Evolutionary conservation across 2,329 filamentous ascomycete species (phyloP), one percentile per base, ranked within the genome.

Genomic region (Hymenoscyphus albidus): DNA sequence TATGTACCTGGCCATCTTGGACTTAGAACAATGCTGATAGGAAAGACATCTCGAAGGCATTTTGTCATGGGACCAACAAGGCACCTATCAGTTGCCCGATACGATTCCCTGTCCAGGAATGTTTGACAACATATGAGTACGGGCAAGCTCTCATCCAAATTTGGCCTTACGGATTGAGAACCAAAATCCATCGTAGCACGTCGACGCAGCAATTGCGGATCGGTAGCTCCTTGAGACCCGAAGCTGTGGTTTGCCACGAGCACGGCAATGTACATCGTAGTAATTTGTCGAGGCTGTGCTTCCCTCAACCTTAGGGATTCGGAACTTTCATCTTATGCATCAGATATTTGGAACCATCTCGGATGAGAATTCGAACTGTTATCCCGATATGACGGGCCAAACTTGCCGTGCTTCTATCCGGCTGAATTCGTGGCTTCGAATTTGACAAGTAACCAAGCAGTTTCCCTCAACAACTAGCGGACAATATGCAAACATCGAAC

Each of bases 161-260:
- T 18, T 51, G 22, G 44, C 44, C 44, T 51, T n/a, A 51, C 22
- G 44, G 44, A 6, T 18, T 51, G 44, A n/a, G 42, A 51, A 51
- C n/a, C n/a, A 51, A 5, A 51, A 10, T 51, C 44, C 22, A 18
- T 51, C 22, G 48, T 54, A 22, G 18, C 18, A 54, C 18, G 13
- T 27, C 48, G 22, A 54, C 5, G 48, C 18, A 18, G 18, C 13
- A 54, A 54, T 27, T 51, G 44, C n/a, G 44, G n/a, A 18, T 51
- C 44, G 44, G 18, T 35, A 35, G 48, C 18, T 54, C 48, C 48
- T 54, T 18, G 48, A 54, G 12, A 54, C 48, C 48, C 48, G 48
- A 54, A 54, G 48, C 48, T 54, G 9, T 54, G 48, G 48, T 54
- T 54, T 54, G 18, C 48, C 48, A 54, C 48, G 48, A 27, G 48